These are phyloP conservation scores for Cenococcum geophilum DNA, from an alignment of 495 filamentous ascomycete genomes.

Conservation along the genomic window DNA sequence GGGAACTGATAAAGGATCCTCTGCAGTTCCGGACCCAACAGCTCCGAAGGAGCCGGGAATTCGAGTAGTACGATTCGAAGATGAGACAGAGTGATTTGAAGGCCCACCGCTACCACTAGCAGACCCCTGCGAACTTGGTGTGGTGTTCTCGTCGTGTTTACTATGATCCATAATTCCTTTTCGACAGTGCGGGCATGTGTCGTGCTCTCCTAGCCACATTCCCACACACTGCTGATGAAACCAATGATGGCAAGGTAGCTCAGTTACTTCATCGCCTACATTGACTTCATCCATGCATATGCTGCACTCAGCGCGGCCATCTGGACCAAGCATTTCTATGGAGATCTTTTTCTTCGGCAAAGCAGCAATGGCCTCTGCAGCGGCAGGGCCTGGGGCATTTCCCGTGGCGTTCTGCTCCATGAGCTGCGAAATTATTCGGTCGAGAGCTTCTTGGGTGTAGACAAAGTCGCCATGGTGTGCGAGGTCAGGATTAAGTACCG, in stretches of 20 bases:
- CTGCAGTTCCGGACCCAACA: constrained; percentile 12
- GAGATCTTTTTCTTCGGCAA: constrained; percentile 62
- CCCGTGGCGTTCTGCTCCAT: constrained; percentile 73
- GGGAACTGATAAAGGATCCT: constrained; percentile 21
- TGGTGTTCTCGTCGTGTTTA: neutral
- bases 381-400: constrained; percentile 77
- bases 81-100: neutral
- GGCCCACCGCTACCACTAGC: neutral
- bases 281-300: constrained; percentile 89
- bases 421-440: constrained; percentile 78
- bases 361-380: constrained; percentile 62
- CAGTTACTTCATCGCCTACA: constrained; percentile 65
- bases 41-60: constrained; percentile 25
- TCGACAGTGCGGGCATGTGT: constrained; percentile 86
- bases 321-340: constrained; percentile 57
- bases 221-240: constrained; percentile 76
- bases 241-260: constrained; percentile 86
- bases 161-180: constrained; percentile 51
- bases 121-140: neutral
- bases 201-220: constrained; percentile 78
- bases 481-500: constrained; percentile 51
- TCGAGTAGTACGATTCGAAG: neutral
- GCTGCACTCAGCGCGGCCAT: constrained; percentile 72
- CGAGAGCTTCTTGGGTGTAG: constrained; percentile 82
- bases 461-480: constrained; percentile 75